phyloP scores from a whole-genome alignment of 1,284 basidiomycete species.

The Moesziomyces antarcticus region DNA sequence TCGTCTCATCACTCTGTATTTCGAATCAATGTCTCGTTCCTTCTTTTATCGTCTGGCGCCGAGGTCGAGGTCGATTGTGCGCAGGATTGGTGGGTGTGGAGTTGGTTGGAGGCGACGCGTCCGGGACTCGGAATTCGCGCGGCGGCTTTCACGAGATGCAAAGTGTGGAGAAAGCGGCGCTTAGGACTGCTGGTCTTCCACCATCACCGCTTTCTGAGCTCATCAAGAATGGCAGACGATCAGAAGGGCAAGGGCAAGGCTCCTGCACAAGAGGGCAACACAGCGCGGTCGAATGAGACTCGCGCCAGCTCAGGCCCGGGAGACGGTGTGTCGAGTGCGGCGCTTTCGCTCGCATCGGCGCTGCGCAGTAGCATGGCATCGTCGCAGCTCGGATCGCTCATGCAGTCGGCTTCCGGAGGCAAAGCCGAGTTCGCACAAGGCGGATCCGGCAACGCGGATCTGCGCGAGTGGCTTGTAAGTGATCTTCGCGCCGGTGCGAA shows the following conservation, averaged over 20 bases:
- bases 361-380: slow-evolving; percentile 27
- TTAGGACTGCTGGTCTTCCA: neutral
- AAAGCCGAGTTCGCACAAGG: slow-evolving; percentile 16
- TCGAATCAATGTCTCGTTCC: neutral
- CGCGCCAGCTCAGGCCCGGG: neutral
- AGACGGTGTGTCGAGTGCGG: slow-evolving; percentile 3
- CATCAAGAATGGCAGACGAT: slow-evolving; percentile 16
- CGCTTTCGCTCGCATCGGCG: slow-evolving; percentile 22
- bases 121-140: slow-evolving; percentile 2
- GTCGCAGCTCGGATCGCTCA: slow-evolving; percentile 30
- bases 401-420: slow-evolving; percentile 14
- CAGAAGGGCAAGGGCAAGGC: slow-evolving; percentile 29
- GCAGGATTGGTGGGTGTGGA: neutral
- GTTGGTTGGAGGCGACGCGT: neutral
- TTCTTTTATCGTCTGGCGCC: neutral
- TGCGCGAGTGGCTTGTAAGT: slow-evolving; percentile 29
- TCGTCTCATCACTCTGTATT: neutral
- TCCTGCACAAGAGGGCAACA: neutral
- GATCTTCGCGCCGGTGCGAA: slow-evolving; percentile 14
- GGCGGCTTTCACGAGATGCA: slow-evolving; percentile 12
- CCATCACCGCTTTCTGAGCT: neutral
- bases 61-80: too few species aligned
- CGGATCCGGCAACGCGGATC: neutral
- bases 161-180: slow-evolving; percentile 3
- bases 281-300: neutral